phyloP scores from a whole-genome alignment of 441 rosid genomes.

The Corymbia calophylla region DNA sequence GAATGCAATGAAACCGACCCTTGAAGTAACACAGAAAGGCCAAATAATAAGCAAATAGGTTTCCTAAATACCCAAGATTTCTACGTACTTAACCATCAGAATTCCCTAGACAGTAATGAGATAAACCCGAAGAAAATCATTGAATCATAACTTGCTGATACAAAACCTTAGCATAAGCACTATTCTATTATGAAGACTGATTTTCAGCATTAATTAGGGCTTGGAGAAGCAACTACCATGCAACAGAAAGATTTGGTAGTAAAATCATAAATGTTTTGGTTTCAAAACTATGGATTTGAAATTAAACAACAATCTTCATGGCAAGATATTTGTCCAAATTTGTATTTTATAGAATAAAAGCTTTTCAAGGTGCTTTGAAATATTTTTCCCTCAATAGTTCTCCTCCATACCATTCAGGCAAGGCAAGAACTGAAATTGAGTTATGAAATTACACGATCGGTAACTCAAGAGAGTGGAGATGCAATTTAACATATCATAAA shows the following conservation, averaged over 20 bases:
- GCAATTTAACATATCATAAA: neutral
- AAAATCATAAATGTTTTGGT: neutral
- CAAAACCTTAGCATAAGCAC: neutral
- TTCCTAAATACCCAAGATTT: neutral
- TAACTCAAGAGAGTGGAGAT: neutral
- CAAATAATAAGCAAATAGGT: neutral
- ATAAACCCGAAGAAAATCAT: neutral
- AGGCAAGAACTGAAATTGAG: neutral
- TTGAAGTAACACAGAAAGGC: neutral
- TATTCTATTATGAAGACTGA: neutral
- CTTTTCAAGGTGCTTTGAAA: neutral
- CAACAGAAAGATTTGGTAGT: neutral
- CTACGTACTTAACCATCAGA: neutral
- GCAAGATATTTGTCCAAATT: neutral
- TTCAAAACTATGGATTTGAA: neutral
- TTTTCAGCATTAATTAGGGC: neutral
- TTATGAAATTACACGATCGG: neutral
- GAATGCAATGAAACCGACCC: neutral
- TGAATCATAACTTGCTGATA: neutral
- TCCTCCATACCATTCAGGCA: neutral
- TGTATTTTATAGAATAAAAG: neutral
- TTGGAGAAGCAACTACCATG: neutral
- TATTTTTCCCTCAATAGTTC: neutral
- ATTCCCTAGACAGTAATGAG: neutral
- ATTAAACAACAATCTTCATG: neutral